Evolutionary conservation across 2,329 filamentous ascomycete species (phyloP), one percentile per base, ranked within the genome.

Genomic region (Fusarium praegraminearum): DNA sequence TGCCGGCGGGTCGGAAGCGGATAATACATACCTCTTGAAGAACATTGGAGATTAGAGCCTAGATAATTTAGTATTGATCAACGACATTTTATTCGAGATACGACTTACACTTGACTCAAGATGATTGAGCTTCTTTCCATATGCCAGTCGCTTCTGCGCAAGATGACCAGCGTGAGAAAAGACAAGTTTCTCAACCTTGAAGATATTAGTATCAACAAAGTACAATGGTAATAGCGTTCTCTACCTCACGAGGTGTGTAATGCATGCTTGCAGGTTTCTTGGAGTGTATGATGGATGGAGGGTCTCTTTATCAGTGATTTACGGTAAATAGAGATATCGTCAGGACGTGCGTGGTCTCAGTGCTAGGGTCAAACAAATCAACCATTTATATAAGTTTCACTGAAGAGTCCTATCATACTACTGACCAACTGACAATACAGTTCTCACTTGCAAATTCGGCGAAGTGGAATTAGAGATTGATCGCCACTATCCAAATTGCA

Each of bases 351-450:
- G 33, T 11, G 10, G 2, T 38, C 0, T 20, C 5, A 7, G n/a
- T 38, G n/a, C 10, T 4, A 7, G 9, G 3, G 3, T 11, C 11
- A 5, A 12, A n/a, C n/a, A 11, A 11, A 38, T n/a, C 0, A 1
- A 2, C 10, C n/a, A 9, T 7, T 20, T n/a, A n/a, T 38, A 38
- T n/a, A 2, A 11, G 5, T 10, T 9, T 5, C 18, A n/a, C n/a
- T 11, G 11, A 9, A 18, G 0, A 36, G 9, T 6, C 10, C 5
- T 5, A 4, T n/a, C 10, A 6, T n/a, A 0, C n/a, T 20, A n/a
- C 5, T 7, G 1, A 12, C n/a, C 0, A 12, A 20, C 6, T 1
- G 18, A 38, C 12, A 3, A 12, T 12, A 0, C 1, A 38, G n/a
- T 7, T 38, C 2, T n/a, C 10, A 1, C 7, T n/a, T 20, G 13